Percentiles rank a stretch among this genome's conserved stretches.
phyloP scores from a whole-genome alignment of 73 alveolate genomes.

The Symbiodinium natans region DNA sequence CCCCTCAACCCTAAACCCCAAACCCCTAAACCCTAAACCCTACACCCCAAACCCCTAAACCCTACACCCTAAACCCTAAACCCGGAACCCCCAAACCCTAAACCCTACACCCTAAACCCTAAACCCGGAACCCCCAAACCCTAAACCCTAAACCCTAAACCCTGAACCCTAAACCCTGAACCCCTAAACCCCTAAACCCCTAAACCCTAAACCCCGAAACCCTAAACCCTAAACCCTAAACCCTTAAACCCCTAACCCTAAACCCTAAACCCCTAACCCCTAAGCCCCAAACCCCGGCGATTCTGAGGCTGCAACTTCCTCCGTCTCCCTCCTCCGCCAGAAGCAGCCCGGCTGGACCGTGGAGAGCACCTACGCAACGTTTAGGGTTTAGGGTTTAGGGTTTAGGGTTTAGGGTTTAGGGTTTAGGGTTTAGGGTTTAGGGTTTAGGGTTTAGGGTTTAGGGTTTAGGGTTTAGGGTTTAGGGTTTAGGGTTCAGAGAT shows the following conservation, averaged over 20 bases:
- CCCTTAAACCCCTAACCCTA: not conserved
- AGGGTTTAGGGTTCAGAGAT: not conserved
- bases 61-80: too few species aligned
- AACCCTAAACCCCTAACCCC: not conserved
- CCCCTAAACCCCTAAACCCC: not conserved
- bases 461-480: not conserved
- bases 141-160: too few species aligned
- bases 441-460: not conserved
- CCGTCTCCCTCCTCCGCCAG: not conserved
- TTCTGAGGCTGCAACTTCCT: not conserved
- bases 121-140: too few species aligned
- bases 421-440: not conserved
- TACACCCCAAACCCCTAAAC: too few species aligned
- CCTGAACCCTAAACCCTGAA: not conserved
- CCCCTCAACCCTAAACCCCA: too few species aligned
- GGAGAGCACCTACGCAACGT: conserved; percentile 2
- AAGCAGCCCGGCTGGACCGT: conserved; percentile 13
- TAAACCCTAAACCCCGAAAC: not conserved
- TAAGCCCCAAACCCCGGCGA: too few species aligned
- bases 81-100: too few species aligned
- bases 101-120: too few species aligned
- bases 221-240: not conserved
- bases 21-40: too few species aligned
- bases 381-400: not conserved
- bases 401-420: not conserved